Base-by-base conservation (phyloP, 805 yeast species). In the Wickerhamiella vanderwaltii region DNA sequence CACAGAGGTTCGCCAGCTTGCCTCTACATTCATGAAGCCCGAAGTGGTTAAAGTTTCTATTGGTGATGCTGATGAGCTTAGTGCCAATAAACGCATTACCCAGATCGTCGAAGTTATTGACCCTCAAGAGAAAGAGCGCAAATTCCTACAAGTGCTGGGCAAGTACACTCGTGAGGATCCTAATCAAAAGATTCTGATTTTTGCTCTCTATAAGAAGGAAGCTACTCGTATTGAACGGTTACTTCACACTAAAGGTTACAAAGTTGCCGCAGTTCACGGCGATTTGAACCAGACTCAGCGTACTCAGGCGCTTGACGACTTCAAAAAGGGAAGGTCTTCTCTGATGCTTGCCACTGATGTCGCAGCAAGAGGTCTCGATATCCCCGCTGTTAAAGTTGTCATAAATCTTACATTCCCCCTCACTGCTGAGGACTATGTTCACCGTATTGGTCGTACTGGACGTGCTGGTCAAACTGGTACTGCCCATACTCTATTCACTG, bases 371-470 rank as follows among this genome's bases (percentile, higher is more conserved):
- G 97, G 97, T 49, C 71, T 91, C 51, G 99, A 91, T 63, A 91
- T 91, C 54, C 98, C 98, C 40, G 85, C 93, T 52, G 98, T 91
- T 47, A 88, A 87, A 62, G 82, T 85, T 15, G 97, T 88, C 30
- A 85, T 88, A 60, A 88, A 88, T 61, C 70, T 88, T 60, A 87
- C 96, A 5, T 88, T 88, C 77, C 98, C 98, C 35, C 71, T 87
- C 54, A 87, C 96, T 1, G 91, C 84, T 9, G 97, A 88, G 63
- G 96, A 88, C 64, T 88, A 88, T 57, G 96, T 88, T 28, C 97
- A 88, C 61, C 75, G 97, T 65, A 88, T 88, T 52, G 97, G 97
- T 48, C 81, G 97, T 70, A 88, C 97, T 6, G 97, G 96, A 47
- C 78, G 97, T 66, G 98, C 97, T 12, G 97, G 97, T 30, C 83